These are phyloP conservation scores for Colletotrichum liaoningense DNA, from an alignment of 2,329 filamentous ascomycete species.

Conservation along the genomic window DNA sequence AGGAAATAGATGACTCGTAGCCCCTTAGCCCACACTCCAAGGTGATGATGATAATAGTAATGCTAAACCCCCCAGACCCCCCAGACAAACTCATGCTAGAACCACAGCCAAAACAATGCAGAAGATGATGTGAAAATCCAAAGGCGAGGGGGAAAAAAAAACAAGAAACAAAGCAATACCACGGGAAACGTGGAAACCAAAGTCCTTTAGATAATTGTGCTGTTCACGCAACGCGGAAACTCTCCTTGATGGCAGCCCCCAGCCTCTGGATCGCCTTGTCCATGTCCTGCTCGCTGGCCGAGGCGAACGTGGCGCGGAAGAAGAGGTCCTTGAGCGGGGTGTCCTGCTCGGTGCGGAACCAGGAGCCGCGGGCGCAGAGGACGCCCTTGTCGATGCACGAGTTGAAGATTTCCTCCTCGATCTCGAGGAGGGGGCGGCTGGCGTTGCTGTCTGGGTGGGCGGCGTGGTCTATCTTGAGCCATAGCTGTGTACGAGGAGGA, in stretches of 20 bases:
- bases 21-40: background rate
- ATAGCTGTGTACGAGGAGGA: constrained; percentile 61
- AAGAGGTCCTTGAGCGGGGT: constrained; percentile 75
- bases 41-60: background rate
- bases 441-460: constrained; percentile 70
- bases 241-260: constrained; percentile 76
- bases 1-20: background rate
- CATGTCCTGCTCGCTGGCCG: constrained; percentile 79
- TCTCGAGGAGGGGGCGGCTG: constrained; percentile 64
- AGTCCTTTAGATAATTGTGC: too few species aligned
- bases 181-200: too few species aligned
- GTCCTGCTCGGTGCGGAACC: constrained; percentile 85
- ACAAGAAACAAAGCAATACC: background rate
- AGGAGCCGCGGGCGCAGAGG: constrained; percentile 85
- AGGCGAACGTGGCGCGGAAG: constrained; percentile 91
- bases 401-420: constrained; percentile 91
- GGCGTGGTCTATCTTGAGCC: constrained; percentile 76
- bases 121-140: too few species aligned
- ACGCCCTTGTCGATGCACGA: constrained; percentile 80
- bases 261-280: constrained; percentile 79
- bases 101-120: background rate
- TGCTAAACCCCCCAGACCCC: too few species aligned
- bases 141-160: background rate
- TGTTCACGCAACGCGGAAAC: constrained; percentile 53
- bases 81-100: background rate